Conservation (phyloP, 805 yeast species). For the Millerozyma miso region DNA sequence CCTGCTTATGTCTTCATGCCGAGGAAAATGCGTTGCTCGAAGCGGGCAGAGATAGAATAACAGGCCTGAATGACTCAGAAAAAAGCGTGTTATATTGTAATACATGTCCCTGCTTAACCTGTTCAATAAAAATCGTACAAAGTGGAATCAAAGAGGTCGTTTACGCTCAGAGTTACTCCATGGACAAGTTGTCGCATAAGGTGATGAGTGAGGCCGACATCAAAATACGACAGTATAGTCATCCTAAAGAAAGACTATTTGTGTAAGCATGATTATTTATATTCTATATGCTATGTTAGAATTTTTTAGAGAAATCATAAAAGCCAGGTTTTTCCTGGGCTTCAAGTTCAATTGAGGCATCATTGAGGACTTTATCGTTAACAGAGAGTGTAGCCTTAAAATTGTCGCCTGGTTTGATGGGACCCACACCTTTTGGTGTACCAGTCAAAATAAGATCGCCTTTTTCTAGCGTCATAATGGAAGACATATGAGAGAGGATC, state of each 20-base stretch:
- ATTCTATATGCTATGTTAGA: slow-evolving; percentile 2
- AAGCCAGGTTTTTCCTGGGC: slow-evolving; percentile 53
- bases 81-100: slow-evolving; percentile 78
- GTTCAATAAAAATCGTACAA: slow-evolving; percentile 93
- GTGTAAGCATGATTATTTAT: slow-evolving; percentile 14
- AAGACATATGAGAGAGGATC: slow-evolving; percentile 73
- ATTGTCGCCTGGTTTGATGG: slow-evolving; percentile 71
- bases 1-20: slow-evolving; percentile 93
- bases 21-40: slow-evolving; percentile 95
- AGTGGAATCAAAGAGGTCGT: slow-evolving; percentile 89
- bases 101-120: slow-evolving; percentile 95
- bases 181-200: slow-evolving; percentile 75
- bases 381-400: slow-evolving; percentile 60
- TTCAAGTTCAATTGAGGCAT: slow-evolving; percentile 42
- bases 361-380: slow-evolving; percentile 54
- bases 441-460: slow-evolving; percentile 94
- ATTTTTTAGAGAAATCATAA: slow-evolving; percentile 32
- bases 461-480: slow-evolving; percentile 85
- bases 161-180: slow-evolving; percentile 85
- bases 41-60: slow-evolving; percentile 83
- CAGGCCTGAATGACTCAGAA: slow-evolving; percentile 33
- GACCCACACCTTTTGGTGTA: slow-evolving; percentile 97
- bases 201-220: slow-evolving; percentile 77
- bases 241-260: slow-evolving; percentile 38
- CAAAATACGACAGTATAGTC: slow-evolving; percentile 48